phyloP scores from a whole-genome alignment of 2,329 filamentous ascomycete genomes.

The Hymenoscyphus linearis region DNA sequence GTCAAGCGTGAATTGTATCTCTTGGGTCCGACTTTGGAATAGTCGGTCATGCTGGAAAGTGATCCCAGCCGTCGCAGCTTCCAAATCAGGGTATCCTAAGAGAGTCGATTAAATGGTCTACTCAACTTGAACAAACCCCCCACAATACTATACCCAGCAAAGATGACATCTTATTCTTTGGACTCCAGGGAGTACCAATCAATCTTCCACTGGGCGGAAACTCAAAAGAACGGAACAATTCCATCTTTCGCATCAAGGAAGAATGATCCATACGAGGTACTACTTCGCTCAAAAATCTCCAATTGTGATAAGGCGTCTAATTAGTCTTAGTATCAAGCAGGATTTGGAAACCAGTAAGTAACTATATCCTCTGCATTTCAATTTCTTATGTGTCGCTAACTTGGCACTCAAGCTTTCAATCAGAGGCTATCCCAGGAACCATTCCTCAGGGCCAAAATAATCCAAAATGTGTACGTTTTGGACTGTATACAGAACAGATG shows the following conservation, averaged over 20 bases:
- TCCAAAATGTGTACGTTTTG: slow-evolving; percentile 38
- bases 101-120: not conserved
- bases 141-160: not conserved
- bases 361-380: slow-evolving; percentile 33
- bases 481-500: slow-evolving; percentile 42
- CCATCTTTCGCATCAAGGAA: slow-evolving; percentile 48
- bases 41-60: too few species aligned
- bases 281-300: slow-evolving; percentile 6
- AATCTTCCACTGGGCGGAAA: slow-evolving; percentile 54
- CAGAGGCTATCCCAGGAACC: slow-evolving; percentile 39
- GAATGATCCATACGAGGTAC: slow-evolving; percentile 49
- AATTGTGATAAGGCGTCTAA: slow-evolving; percentile 5
- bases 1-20: too few species aligned
- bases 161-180: slow-evolving; percentile 10
- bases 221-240: slow-evolving; percentile 50
- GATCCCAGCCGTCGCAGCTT: too few species aligned
- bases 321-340: slow-evolving; percentile 44
- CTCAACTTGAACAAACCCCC: not conserved
- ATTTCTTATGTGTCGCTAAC: not conserved
- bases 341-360: slow-evolving; percentile 44
- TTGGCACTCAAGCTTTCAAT: slow-evolving; percentile 32
- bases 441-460: slow-evolving; percentile 39
- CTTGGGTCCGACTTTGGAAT: too few species aligned
- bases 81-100: too few species aligned
- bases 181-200: slow-evolving; percentile 40